Conservation (phyloP, 305 asterid genomes). For the Coffea humblotiana region DNA sequence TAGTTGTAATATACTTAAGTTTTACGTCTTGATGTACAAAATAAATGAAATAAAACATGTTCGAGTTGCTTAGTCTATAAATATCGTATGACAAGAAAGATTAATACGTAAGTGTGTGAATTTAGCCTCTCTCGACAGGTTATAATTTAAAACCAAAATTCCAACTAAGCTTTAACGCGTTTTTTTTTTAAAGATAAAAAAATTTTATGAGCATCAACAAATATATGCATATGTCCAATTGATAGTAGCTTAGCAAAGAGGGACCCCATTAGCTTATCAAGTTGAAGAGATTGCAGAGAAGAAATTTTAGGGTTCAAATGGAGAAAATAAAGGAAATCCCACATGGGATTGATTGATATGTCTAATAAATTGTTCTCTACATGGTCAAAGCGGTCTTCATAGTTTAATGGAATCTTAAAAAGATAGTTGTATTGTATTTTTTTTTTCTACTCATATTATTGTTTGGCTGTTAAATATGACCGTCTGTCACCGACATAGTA, state of each 20-base stretch:
- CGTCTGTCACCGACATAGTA: conserved; percentile 42
- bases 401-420: conserved; percentile 2
- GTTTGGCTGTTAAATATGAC: conserved; percentile 9
- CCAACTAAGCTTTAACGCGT: not conserved
- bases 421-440: not conserved
- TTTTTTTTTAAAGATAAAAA: no score
- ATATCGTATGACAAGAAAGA: no score
- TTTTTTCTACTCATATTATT: not conserved
- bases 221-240: not conserved
- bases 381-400: conserved; percentile 22
- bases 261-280: not conserved
- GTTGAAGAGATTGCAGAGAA: not conserved
- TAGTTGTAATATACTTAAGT: not conserved
- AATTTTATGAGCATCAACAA: no score
- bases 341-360: conserved; percentile 25
- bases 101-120: not conserved
- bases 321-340: conserved; percentile 28
- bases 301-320: conserved; percentile 16
- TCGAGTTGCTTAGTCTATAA: not conserved
- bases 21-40: not conserved
- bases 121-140: not conserved
- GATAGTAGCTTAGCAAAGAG: not conserved
- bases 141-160: not conserved
- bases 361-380: conserved; percentile 6
- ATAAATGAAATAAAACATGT: not conserved